phyloP scores from a whole-genome alignment of 257 asterid genomes.

The Solanum rostratum region DNA sequence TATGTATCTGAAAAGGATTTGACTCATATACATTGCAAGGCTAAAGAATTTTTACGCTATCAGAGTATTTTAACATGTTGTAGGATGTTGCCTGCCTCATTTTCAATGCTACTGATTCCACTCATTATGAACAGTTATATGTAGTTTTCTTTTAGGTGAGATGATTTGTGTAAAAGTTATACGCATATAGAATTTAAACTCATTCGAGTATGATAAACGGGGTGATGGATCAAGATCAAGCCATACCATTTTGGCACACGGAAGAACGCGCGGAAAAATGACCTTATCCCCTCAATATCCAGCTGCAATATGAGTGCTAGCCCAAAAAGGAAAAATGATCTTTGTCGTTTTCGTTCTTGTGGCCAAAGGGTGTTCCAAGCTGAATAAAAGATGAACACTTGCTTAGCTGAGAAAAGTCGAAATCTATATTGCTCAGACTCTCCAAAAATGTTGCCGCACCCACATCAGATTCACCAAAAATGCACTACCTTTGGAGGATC shows the following conservation, averaged over 20 bases:
- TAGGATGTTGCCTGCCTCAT: not conserved
- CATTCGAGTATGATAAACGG: not conserved
- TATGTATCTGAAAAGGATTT: not conserved
- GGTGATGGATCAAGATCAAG: not conserved
- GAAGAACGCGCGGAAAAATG: conserved; percentile 81
- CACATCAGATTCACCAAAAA: not conserved
- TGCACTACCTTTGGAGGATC: not conserved
- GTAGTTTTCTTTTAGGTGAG: not conserved
- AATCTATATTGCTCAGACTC: not conserved
- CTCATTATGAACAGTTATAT: not conserved
- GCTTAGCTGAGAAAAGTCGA: not conserved
- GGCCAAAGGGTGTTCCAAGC: conserved; percentile 99
- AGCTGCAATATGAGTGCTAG: conserved; percentile 84
- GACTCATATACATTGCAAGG: not conserved
- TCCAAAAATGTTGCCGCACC: not conserved
- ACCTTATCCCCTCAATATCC: conserved; percentile 76
- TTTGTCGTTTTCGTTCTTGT: conserved; percentile 83
- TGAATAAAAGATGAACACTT: conserved; percentile 12
- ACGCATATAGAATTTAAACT: not conserved
- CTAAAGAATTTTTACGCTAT: not conserved
- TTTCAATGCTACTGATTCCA: not conserved
- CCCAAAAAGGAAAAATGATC: conserved; percentile 94
- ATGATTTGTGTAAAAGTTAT: not conserved
- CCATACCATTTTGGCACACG: conserved; percentile 77
- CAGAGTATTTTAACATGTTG: not conserved